These are phyloP conservation scores for Candida methanosorbosa DNA, from an alignment of 805 yeast genomes.

Conservation along the genomic window DNA sequence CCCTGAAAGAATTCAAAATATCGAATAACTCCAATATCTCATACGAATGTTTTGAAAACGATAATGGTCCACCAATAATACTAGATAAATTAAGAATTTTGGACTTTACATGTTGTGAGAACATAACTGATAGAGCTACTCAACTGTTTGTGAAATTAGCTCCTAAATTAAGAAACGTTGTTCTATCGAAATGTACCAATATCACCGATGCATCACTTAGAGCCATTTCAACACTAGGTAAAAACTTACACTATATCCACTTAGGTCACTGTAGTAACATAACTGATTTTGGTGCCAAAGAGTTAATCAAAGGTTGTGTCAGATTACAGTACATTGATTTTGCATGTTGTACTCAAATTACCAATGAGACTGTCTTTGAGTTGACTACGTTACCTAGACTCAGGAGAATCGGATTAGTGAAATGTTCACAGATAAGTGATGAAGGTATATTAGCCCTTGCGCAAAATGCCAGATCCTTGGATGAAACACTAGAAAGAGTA, in stretches of 20 bases:
- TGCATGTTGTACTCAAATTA: slow-evolving; percentile 87
- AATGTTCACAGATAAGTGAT: slow-evolving; percentile 83
- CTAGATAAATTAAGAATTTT: slow-evolving; percentile 68
- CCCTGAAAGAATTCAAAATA: slow-evolving; percentile 75
- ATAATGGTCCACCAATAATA: slow-evolving; percentile 21
- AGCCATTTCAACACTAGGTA: slow-evolving; percentile 64
- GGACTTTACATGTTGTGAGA: slow-evolving; percentile 78
- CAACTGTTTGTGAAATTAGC: slow-evolving; percentile 66
- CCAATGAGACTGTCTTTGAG: slow-evolving; percentile 73
- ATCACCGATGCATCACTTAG: slow-evolving; percentile 76
- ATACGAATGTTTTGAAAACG: slow-evolving; percentile 47
- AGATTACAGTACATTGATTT: slow-evolving; percentile 87
- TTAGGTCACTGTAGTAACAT: slow-evolving; percentile 89
- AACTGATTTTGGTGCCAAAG: slow-evolving; percentile 80
- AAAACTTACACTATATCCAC: slow-evolving; percentile 80
- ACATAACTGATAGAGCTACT: slow-evolving; percentile 72
- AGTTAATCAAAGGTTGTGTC: slow-evolving; percentile 67
- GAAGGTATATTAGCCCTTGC: slow-evolving; percentile 67
- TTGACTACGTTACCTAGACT: slow-evolving; percentile 70
- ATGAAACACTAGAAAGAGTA: slow-evolving; percentile 82
- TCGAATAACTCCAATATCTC: slow-evolving; percentile 65
- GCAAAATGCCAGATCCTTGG: slow-evolving; percentile 40
- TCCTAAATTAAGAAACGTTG: slow-evolving; percentile 81
- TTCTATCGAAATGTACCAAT: slow-evolving; percentile 79
- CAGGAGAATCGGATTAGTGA: slow-evolving; percentile 88